These are phyloP conservation scores for Licmophora abbreviata DNA, from an alignment of 108 stramenopile genomes.

Conservation along the genomic window DNA sequence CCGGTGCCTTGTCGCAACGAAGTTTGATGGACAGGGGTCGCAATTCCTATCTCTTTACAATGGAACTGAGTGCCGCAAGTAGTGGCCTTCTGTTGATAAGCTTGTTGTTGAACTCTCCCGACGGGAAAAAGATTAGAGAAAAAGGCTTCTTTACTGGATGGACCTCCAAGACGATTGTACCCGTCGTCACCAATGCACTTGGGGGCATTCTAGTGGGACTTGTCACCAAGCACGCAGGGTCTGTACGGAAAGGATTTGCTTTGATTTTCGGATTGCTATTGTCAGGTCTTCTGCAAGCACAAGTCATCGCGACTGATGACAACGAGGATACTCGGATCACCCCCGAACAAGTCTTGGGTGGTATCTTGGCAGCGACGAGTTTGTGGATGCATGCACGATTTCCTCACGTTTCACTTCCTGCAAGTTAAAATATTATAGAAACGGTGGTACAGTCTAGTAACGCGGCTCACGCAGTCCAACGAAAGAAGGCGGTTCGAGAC, in stretches of 20 bases:
- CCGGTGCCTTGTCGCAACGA: constrained; percentile 83
- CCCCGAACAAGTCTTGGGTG: constrained; percentile 43
- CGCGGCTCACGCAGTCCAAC: neutral
- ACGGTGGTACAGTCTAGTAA: constrained; percentile 1
- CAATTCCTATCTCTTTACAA: constrained; percentile 70
- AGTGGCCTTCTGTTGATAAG: constrained; percentile 22
- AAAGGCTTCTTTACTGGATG: constrained; percentile 11
- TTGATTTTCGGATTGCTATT: constrained; percentile 49
- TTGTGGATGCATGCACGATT: constrained; percentile 48
- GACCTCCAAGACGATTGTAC: constrained; percentile 25
- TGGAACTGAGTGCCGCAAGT: constrained; percentile 60
- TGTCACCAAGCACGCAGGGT: constrained; percentile 72
- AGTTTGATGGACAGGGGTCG: constrained; percentile 56
- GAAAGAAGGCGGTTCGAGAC: neutral
- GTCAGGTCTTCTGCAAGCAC: constrained; percentile 35
- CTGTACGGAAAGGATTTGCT: constrained; percentile 67
- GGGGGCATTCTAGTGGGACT: constrained; percentile 78
- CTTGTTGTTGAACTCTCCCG: constrained; percentile 9
- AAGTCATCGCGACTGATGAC: neutral
- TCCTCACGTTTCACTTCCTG: constrained; percentile 13
- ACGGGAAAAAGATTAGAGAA: constrained; percentile 12
- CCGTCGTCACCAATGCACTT: constrained; percentile 42
- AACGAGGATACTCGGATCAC: constrained; percentile 18
- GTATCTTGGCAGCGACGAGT: constrained; percentile 40
- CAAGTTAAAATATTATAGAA: too few relatives aligned